Evolutionary conservation across 768 basidiomycete genomes (phyloP).

Genomic region (Phlebiopsis flavidoalba): DNA sequence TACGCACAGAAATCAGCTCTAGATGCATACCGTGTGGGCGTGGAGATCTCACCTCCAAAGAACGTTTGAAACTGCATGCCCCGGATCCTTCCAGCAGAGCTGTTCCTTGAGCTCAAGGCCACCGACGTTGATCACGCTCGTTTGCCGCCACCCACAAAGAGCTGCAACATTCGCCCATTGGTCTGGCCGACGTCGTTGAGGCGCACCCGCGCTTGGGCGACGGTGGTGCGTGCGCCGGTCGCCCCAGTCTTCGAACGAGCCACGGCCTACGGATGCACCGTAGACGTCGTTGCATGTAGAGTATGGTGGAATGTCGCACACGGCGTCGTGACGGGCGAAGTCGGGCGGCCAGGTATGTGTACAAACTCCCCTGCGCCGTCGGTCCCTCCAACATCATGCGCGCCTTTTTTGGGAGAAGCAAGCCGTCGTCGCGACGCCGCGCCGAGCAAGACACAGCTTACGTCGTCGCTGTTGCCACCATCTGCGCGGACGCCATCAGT

Average conservation of each 20-base stretch:
- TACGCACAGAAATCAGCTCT: slow-evolving; percentile 15
- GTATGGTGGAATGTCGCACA: slow-evolving; percentile 43
- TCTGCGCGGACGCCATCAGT: slow-evolving; percentile 26
- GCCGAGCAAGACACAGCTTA: slow-evolving; percentile 63
- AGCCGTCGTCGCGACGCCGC: slow-evolving; percentile 51
- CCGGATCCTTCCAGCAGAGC: slow-evolving; percentile 44
- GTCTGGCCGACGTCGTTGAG: slow-evolving; percentile 67
- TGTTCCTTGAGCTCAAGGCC: slow-evolving; percentile 55
- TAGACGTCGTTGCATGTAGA: slow-evolving; percentile 59
- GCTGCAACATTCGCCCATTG: slow-evolving; percentile 62
- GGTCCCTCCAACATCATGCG: slow-evolving; percentile 70
- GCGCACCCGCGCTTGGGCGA: slow-evolving; percentile 60
- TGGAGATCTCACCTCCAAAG: slow-evolving; percentile 49
- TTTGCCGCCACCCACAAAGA: slow-evolving; percentile 63
- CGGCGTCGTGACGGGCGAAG: slow-evolving; percentile 39
- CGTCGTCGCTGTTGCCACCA: slow-evolving; percentile 48
- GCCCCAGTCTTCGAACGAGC: slow-evolving; percentile 60
- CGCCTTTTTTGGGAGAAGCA: slow-evolving; percentile 66
- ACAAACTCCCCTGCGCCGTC: slow-evolving; percentile 39
- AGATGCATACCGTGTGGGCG: background rate
- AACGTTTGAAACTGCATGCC: slow-evolving; percentile 78
- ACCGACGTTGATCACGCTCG: slow-evolving; percentile 53
- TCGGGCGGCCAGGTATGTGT: slow-evolving; percentile 34
- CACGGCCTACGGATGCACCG: slow-evolving; percentile 66
- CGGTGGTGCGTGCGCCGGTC: slow-evolving; percentile 61